Base-by-base conservation (phyloP, 1,284 basidiomycete genomes). In the Trichosporon coremiiforme region DNA sequence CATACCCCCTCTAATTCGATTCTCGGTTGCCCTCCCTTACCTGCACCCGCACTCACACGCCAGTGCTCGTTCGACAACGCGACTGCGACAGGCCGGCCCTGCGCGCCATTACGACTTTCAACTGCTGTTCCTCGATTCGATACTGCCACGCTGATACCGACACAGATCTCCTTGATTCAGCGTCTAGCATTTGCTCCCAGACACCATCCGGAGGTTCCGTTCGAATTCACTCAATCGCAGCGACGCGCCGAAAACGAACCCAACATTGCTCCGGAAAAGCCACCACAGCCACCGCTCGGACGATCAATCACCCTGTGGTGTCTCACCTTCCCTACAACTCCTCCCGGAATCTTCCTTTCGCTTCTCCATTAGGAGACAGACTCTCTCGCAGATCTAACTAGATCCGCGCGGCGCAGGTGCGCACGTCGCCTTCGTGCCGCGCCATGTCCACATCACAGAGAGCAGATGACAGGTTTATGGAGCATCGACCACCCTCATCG, bases 371-470 rank as follows among this genome's bases (percentile, higher is more conserved):
- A 62, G 57, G 57, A 62, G 57, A 62, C 33, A 20, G n/a, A 33
- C 31, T 33, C 57, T n/a, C 17, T 17, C 29, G 57, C 57, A 62
- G 57, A 25, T 62, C 57, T 33, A n/a, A 15, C 17, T 33, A 62
- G 57, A 62, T 35, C 57, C 35, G 57, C 57, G 57, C 57, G 57
- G 57, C 57, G 57, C 57, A 22, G 57, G 57, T 62, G 57, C 57
- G 50, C 17, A 62, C 17, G 57, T 62, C 57, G 35, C 57, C 57
- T 33, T 33, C n/a, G 33, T 62, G 57, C 57, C 57, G 57, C 57
- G 57, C 57, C 57, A 62, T 62, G 57, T 62, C 57, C 22, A 12
- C 57, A n/a, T n/a, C 57, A n/a, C 17, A n/a, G 17, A 33, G 57
- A 12, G 57, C 57, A n/a, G 17, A 62, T 62, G 57, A 62, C 4